These are phyloP conservation scores for Borovskyia barvae DNA, from an alignment of 208 protist genomes.

Conservation along the genomic window DNA sequence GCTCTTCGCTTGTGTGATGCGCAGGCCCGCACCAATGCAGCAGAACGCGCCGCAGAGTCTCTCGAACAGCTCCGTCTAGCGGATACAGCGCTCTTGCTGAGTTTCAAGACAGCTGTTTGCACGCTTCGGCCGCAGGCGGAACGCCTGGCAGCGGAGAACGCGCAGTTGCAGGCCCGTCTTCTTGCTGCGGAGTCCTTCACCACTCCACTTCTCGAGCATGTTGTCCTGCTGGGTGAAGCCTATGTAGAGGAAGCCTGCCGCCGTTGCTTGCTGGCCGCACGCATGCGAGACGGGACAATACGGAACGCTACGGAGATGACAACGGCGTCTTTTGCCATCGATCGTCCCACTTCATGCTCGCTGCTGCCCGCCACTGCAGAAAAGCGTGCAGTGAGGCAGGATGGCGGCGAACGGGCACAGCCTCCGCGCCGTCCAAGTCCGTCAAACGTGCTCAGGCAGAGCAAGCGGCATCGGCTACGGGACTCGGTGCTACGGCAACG, in stretches of 20 bases:
- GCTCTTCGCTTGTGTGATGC: conserved; percentile 40
- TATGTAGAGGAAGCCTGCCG: conserved; percentile 16
- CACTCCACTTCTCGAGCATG: conserved; percentile 17
- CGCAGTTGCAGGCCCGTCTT: conserved; percentile 15
- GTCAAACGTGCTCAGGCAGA: too few species aligned
- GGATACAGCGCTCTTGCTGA: conserved; percentile 5
- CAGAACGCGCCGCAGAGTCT: conserved; percentile 2
- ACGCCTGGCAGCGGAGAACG: conserved; percentile 17
- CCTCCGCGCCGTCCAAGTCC: too few species aligned
- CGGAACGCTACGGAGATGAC: neutral
- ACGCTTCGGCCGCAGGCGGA: conserved; percentile 17
- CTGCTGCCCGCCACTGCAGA: too few species aligned
- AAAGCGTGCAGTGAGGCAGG: too few species aligned
- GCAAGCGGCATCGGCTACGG: conserved; percentile 5
- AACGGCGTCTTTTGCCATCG: too few species aligned
- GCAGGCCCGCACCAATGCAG: conserved; percentile 19
- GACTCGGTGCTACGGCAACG: too few species aligned
- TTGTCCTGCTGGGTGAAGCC: conserved; percentile 3
- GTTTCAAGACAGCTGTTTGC: conserved; percentile 13
- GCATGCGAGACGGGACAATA: neutral
- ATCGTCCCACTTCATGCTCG: neutral
- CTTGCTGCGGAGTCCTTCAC: conserved; percentile 1
- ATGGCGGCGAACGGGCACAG: too few species aligned
- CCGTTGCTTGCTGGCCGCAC: neutral
- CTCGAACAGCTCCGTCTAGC: conserved; percentile 1